Conservation (phyloP, 305 asterid species). For the Plantago coronopus region DNA sequence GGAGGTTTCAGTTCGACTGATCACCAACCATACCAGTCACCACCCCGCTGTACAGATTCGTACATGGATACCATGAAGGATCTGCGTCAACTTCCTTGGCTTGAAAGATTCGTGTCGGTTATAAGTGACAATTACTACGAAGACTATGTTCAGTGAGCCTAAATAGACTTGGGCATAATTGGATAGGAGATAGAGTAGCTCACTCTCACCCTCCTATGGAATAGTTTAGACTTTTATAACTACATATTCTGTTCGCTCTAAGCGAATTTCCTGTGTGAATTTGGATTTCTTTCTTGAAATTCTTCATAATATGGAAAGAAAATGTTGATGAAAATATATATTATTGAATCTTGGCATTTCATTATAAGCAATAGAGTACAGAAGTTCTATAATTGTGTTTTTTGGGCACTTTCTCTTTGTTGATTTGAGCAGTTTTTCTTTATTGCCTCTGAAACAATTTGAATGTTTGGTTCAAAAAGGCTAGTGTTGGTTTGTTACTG, state of each 20-base stretch:
- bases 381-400: background rate
- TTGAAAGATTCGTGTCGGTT: constrained; percentile 83
- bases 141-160: constrained; percentile 51
- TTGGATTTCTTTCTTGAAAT: constrained; percentile 19
- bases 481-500: too few relatives aligned
- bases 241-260: constrained; percentile 21
- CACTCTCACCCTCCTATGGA: constrained; percentile 40
- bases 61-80: constrained; percentile 88
- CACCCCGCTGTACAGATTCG: constrained; percentile 64
- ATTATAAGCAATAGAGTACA: constrained; percentile 15
- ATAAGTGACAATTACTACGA: constrained; percentile 78
- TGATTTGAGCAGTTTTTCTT: background rate
- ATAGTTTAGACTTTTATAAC: constrained; percentile 14
- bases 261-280: constrained; percentile 14
- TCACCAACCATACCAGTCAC: constrained; percentile 52
- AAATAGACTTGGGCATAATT: constrained; percentile 1
- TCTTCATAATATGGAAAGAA: constrained; percentile 6
- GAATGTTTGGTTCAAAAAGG: too few relatives aligned
- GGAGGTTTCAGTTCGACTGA: constrained; percentile 76
- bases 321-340: constrained; percentile 19
- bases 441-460: too few relatives aligned
- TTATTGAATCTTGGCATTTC: constrained; percentile 15
- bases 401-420: too few relatives aligned
- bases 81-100: constrained; percentile 96
- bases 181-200: constrained; percentile 45